phyloP scores from a whole-genome alignment of 768 basidiomycete species.

The Macrolepiota albuminosa region DNA sequence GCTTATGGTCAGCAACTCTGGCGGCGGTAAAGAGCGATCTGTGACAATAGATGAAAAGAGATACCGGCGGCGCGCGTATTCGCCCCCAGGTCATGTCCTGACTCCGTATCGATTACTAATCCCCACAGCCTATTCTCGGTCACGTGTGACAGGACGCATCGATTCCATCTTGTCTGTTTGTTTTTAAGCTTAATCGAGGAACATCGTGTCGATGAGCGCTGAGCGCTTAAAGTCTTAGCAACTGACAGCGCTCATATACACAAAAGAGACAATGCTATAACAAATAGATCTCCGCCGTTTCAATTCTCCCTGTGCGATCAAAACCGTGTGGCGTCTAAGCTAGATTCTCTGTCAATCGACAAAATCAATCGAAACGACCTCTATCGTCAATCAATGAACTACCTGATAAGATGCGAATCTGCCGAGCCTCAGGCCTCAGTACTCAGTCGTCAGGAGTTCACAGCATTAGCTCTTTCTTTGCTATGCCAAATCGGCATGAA shows the following conservation, averaged over 20 bases:
- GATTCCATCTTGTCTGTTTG: background rate
- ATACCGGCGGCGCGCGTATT: conserved; percentile 16
- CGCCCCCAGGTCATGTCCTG: conserved; percentile 16
- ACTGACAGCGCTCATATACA: background rate
- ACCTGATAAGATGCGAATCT: background rate
- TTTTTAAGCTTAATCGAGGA: background rate
- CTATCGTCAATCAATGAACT: background rate
- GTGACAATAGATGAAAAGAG: conserved; percentile 11
- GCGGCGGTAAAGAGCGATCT: conserved; percentile 10
- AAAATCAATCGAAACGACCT: background rate
- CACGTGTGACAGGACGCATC: background rate
- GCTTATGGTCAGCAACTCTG: conserved; percentile 1
- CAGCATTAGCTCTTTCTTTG: background rate
- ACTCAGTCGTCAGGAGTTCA: background rate
- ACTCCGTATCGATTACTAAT: conserved; percentile 6
- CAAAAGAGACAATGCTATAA: background rate
- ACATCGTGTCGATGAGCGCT: background rate
- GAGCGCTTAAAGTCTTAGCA: background rate
- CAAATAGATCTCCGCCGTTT: background rate
- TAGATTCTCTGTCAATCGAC: conserved; percentile 1
- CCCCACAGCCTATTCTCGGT: background rate
- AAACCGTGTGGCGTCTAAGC: background rate
- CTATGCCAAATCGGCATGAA: background rate
- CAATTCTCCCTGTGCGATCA: background rate
- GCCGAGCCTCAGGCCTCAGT: background rate